phyloP scores from a whole-genome alignment of 2,329 filamentous ascomycete genomes.

The Akanthomyces dipterigenus region DNA sequence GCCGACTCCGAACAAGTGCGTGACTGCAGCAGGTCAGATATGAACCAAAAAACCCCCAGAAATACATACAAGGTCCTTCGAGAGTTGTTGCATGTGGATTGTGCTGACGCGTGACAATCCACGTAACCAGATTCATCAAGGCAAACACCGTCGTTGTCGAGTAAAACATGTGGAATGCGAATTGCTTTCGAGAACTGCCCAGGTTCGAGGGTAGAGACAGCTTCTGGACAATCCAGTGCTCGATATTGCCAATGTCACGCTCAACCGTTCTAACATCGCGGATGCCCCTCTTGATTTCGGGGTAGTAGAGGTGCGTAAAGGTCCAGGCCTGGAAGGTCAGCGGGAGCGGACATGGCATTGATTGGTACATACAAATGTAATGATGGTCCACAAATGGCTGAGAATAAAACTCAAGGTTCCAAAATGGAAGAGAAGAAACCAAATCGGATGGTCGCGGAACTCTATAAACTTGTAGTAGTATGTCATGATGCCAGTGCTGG shows the following conservation, averaged over 20 bases:
- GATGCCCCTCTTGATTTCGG: constrained; percentile 28
- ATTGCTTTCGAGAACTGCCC: constrained; percentile 33
- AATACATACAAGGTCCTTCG: constrained; percentile 14
- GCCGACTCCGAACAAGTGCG: constrained; percentile 40
- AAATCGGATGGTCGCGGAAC: constrained; percentile 31
- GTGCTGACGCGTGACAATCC: constrained; percentile 34
- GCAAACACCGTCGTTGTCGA: constrained; percentile 37
- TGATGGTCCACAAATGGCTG: constrained; percentile 38
- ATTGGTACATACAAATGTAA: constrained; percentile 35
- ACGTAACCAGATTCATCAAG: constrained; percentile 44
- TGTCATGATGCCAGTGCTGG: constrained; percentile 34
- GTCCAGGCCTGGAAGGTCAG: constrained; percentile 38
- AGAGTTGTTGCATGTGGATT: constrained; percentile 15
- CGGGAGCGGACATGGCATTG: constrained; percentile 11
- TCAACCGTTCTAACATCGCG: too few species aligned
- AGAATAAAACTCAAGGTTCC: constrained; percentile 36
- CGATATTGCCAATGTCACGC: constrained; percentile 26
- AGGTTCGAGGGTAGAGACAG: constrained; percentile 41
- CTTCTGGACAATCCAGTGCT: constrained; percentile 29
- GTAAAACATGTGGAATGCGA: constrained; percentile 46
- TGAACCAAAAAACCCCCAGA: neutral
- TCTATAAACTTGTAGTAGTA: constrained; percentile 39
- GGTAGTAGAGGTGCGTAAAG: constrained; percentile 44
- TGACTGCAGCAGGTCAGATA: constrained; percentile 27
- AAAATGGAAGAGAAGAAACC: constrained; percentile 44